Percentiles rank a stretch among this genome's conserved stretches.
phyloP scores from a whole-genome alignment of 306 rosid genomes.

The Bauhinia variegata region DNA sequence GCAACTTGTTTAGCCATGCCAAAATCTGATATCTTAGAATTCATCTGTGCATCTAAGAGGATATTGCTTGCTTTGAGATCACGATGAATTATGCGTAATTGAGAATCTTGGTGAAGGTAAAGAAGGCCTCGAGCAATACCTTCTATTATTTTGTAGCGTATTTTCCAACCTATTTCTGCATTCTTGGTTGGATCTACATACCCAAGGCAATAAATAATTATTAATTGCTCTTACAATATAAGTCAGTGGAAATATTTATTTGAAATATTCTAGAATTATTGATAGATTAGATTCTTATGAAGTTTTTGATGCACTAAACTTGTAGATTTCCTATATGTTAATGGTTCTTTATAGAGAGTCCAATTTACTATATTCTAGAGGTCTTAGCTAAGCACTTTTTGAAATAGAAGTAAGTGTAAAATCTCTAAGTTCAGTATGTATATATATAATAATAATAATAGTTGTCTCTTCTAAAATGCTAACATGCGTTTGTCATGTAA shows the following conservation, averaged over 20 bases:
- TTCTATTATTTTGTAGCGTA: conserved; percentile 27
- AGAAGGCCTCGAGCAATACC: conserved; percentile 31
- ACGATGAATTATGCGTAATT: conserved; percentile 33
- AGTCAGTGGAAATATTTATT: not conserved
- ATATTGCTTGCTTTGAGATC: conserved; percentile 38
- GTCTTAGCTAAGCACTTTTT: too few species aligned
- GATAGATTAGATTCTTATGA: too few species aligned
- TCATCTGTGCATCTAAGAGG: conserved; percentile 32
- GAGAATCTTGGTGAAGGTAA: conserved; percentile 41
- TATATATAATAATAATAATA: too few species aligned
- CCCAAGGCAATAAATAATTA: conserved; percentile 3
- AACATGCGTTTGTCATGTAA: not conserved
- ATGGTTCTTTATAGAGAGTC: too few species aligned
- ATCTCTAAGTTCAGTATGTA: too few species aligned
- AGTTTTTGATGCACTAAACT: too few species aligned
- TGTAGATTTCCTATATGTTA: too few species aligned
- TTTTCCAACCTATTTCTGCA: conserved; percentile 39
- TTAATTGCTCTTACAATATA: not conserved
- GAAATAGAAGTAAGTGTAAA: too few species aligned
- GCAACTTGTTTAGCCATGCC: too few species aligned
- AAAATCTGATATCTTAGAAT: not conserved
- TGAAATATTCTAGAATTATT: too few species aligned
- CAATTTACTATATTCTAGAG: too few species aligned
- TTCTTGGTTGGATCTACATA: conserved; percentile 37
- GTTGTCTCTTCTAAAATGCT: too few species aligned